Percentiles rank a stretch among this genome's conserved stretches.
phyloP scores from a whole-genome alignment of 2,329 filamentous ascomycete species.

The Claviceps pazoutovae region DNA sequence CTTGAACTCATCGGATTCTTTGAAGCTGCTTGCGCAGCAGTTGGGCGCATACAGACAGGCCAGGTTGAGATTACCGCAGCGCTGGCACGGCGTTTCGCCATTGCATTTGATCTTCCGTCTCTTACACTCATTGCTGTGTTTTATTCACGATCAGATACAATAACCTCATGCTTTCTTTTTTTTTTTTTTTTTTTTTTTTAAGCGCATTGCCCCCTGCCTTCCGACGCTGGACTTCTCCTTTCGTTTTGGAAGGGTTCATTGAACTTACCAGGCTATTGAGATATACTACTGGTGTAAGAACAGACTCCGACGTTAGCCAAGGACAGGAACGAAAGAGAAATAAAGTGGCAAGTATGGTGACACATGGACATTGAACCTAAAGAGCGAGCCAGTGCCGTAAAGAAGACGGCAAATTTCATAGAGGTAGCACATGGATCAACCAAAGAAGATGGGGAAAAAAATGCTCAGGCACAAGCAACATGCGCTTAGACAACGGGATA shows the following conservation, averaged over 20 bases:
- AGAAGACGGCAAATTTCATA: neutral
- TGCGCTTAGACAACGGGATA: neutral
- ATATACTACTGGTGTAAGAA: conserved; percentile 34
- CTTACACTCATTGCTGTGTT: conserved; percentile 54
- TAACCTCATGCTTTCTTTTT: neutral
- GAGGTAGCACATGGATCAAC: neutral
- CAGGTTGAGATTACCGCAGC: conserved; percentile 55
- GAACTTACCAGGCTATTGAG: conserved; percentile 44
- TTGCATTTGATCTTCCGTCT: conserved; percentile 66
- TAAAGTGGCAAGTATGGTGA: neutral
- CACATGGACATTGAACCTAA: neutral
- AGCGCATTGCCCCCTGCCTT: too few relatives aligned
- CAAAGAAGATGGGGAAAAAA: neutral
- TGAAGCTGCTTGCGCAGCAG: conserved; percentile 64
- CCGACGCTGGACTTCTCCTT: neutral
- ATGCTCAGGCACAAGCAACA: neutral
- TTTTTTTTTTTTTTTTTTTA: neutral
- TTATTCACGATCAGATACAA: neutral
- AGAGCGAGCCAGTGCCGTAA: neutral
- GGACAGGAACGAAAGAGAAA: neutral
- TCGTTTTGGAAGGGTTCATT: neutral
- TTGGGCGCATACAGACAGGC: conserved; percentile 53
- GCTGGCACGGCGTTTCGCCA: conserved; percentile 51
- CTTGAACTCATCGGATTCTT: conserved; percentile 84
- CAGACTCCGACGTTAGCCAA: neutral